Conservation (phyloP, 2,329 filamentous ascomycete species). For the Pseudomassariella vexata region DNA sequence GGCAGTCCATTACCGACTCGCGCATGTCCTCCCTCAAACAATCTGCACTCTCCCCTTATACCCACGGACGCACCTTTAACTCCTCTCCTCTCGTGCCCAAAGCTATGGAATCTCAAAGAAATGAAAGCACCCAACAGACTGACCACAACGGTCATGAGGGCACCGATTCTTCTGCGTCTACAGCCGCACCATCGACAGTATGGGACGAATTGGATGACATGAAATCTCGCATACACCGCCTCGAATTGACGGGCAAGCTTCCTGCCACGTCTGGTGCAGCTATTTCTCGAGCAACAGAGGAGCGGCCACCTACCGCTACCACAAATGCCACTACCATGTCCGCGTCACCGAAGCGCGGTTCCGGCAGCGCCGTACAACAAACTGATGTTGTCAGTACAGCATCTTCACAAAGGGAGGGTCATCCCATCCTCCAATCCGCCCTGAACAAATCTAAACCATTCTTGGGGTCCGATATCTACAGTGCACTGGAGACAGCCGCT, state of each 20-base stretch:
- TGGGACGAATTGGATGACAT: conserved; percentile 97
- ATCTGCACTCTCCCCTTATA: conserved; percentile 23
- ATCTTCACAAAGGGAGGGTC: conserved; percentile 49
- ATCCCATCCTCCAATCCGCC: conserved; percentile 76
- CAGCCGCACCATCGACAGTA: conserved; percentile 83
- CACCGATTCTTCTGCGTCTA: conserved; percentile 83
- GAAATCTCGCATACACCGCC: conserved; percentile 83
- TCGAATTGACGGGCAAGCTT: conserved; percentile 85
- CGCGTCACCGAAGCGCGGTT: conserved; percentile 73
- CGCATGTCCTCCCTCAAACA: conserved; percentile 40
- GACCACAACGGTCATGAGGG: conserved; percentile 31
- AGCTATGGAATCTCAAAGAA: conserved; percentile 29
- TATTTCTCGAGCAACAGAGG: conserved; percentile 66
- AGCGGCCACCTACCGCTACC: conserved; percentile 83
- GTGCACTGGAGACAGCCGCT: conserved; percentile 73
- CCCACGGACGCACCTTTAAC: conserved; percentile 43
- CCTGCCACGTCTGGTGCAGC: conserved; percentile 77
- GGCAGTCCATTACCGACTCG: conserved; percentile 45
- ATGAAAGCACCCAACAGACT: no score
- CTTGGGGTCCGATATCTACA: conserved; percentile 67
- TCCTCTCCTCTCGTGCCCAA: conserved; percentile 55
- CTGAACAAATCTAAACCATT: conserved; percentile 70
- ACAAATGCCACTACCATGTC: conserved; percentile 83
- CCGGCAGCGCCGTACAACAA: conserved; percentile 40
- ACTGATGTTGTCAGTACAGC: conserved; percentile 36